Conservation (phyloP, 2,329 filamentous ascomycete genomes). For the Neonectria magnoliae region DNA sequence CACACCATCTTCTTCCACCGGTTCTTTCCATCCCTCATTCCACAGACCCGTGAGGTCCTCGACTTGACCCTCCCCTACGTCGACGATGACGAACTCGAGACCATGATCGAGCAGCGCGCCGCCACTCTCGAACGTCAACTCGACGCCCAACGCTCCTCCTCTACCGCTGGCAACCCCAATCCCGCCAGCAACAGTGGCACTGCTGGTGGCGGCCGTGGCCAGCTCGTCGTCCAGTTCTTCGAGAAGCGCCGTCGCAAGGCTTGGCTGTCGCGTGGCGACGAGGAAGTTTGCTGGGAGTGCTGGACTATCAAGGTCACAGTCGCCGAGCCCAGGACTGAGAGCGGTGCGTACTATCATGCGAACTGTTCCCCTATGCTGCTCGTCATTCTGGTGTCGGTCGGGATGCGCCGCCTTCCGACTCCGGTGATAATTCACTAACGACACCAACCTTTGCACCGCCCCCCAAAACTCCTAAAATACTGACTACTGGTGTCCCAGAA, state of each 20-base stretch:
- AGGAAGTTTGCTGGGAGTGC: slow-evolving; percentile 96
- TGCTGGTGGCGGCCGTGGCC: slow-evolving; percentile 75
- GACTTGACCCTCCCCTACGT: slow-evolving; percentile 91
- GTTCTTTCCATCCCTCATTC: slow-evolving; percentile 88
- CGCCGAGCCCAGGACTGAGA: slow-evolving; percentile 87
- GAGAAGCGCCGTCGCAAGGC: slow-evolving; percentile 88
- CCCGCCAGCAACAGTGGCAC: slow-evolving; percentile 30
- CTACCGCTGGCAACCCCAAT: slow-evolving; percentile 31
- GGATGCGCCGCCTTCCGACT: slow-evolving; percentile 16
- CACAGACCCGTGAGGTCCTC: slow-evolving; percentile 86
- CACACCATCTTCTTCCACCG: slow-evolving; percentile 99
- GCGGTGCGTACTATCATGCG: slow-evolving; percentile 65
- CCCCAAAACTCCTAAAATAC: neutral
- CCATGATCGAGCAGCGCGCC: slow-evolving; percentile 89
- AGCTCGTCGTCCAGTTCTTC: slow-evolving; percentile 91
- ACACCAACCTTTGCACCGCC: neutral
- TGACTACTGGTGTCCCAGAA: slow-evolving; percentile 61
- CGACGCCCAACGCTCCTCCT: slow-evolving; percentile 63
- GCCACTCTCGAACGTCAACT: slow-evolving; percentile 83
- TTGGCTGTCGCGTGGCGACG: slow-evolving; percentile 82
- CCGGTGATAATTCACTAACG: neutral
- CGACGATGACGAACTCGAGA: slow-evolving; percentile 89
- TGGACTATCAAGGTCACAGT: slow-evolving; percentile 97
- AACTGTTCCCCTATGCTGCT: neutral
- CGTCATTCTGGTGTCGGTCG: neutral